These are phyloP conservation scores for Populus euphratica DNA, from an alignment of 345 rosid species.

Conservation along the genomic window DNA sequence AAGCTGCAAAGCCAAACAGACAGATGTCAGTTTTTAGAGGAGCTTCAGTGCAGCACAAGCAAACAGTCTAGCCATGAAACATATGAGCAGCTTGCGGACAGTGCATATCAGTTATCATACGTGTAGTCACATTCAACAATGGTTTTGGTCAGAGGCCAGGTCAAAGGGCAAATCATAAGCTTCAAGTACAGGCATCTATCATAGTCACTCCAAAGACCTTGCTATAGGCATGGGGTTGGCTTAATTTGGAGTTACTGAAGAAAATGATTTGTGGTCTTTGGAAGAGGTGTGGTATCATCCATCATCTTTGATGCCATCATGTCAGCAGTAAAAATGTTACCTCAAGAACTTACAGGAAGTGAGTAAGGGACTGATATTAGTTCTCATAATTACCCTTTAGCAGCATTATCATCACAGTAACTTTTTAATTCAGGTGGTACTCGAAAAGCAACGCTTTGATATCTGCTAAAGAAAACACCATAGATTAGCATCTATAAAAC, in stretches of 20 bases:
- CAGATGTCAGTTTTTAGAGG: neutral
- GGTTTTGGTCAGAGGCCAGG: neutral
- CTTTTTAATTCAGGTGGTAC: slow-evolving; percentile 68
- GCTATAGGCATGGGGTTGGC: neutral
- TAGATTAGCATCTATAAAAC: slow-evolving; percentile 3
- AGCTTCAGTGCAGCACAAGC: neutral
- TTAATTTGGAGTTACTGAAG: neutral
- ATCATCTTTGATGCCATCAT: neutral
- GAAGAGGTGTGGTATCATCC: neutral
- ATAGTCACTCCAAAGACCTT: neutral
- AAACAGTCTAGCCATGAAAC: neutral
- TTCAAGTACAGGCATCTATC: neutral
- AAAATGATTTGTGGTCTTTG: neutral
- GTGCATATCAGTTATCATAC: neutral
- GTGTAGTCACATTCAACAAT: neutral
- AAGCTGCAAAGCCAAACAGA: slow-evolving; percentile 32
- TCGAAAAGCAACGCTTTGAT: slow-evolving; percentile 87
- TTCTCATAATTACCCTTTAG: slow-evolving; percentile 43
- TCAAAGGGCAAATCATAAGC: neutral
- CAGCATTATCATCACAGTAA: slow-evolving; percentile 47
- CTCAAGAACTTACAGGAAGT: too few species aligned
- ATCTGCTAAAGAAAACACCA: slow-evolving; percentile 43
- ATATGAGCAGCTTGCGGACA: neutral
- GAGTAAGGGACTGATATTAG: too few species aligned
- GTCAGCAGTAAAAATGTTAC: too few species aligned